These are phyloP conservation scores for Cyclotella sp. DNA, from an alignment of 108 stramenopile species.

Conservation along the genomic window DNA sequence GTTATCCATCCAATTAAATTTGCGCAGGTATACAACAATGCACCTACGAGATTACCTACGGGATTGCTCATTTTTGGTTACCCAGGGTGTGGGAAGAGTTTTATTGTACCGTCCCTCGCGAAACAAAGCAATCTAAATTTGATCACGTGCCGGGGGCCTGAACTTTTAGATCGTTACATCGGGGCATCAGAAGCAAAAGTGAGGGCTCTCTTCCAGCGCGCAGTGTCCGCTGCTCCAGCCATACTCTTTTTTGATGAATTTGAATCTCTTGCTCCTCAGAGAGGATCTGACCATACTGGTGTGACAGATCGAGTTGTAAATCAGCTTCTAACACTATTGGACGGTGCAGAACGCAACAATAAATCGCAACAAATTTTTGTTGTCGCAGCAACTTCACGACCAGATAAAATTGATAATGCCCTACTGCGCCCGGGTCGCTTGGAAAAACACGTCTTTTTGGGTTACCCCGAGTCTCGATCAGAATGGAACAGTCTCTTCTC, in stretches of 20 bases:
- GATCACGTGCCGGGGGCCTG: constrained; percentile 92
- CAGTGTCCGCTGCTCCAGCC: constrained; percentile 84
- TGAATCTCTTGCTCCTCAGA: constrained; percentile 92
- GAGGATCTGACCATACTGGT: constrained; percentile 96
- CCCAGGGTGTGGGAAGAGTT: constrained; percentile 84
- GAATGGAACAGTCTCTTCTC: constrained; percentile 76
- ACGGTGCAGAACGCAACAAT: constrained; percentile 69
- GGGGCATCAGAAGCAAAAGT: constrained; percentile 98
- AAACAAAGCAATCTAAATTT: constrained; percentile 83
- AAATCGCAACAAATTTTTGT: constrained; percentile 78
- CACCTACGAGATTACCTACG: constrained; percentile 70
- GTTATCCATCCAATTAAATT: constrained; percentile 79
- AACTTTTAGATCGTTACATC: constrained; percentile 97
- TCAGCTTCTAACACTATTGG: constrained; percentile 96
- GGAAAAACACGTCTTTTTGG: constrained; percentile 91
- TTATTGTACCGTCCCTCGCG: constrained; percentile 91
- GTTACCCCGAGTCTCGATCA: constrained; percentile 58
- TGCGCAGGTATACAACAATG: constrained; percentile 65
- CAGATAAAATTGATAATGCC: constrained; percentile 96
- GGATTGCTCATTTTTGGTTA: constrained; percentile 84
- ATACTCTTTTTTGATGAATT: constrained; percentile 97
- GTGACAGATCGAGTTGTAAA: constrained; percentile 99
- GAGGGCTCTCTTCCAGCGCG: constrained; percentile 91
- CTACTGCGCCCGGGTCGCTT: constrained; percentile 94
- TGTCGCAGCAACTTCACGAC: constrained; percentile 92